Percentiles rank a stretch among this genome's conserved stretches.
These are phyloP conservation scores for Allium fistulosum DNA, from an alignment of 106 monocot genomes.

Conservation along the genomic window DNA sequence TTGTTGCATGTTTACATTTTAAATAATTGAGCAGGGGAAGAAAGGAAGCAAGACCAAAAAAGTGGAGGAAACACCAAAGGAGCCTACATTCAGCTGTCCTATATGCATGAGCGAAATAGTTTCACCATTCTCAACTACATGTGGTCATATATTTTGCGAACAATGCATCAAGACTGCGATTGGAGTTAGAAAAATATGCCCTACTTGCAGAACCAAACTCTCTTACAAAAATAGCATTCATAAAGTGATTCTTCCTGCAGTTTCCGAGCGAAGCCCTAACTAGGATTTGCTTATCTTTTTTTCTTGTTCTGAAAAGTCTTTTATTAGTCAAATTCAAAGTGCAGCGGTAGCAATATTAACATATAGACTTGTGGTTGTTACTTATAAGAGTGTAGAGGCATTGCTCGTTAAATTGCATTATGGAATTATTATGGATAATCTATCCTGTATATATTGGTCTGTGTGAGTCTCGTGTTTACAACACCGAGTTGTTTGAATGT, in stretches of 20 bases:
- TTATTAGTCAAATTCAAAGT: too few relatives aligned
- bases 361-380: too few relatives aligned
- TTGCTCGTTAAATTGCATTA: too few relatives aligned
- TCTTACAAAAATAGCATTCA: slow-evolving; percentile 14
- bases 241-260: slow-evolving; percentile 14
- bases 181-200: slow-evolving; percentile 14
- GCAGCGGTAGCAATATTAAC: too few relatives aligned
- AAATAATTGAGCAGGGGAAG: background rate
- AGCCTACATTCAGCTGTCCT: slow-evolving; percentile 19
- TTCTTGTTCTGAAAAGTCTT: too few relatives aligned
- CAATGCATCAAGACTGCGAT: slow-evolving; percentile 15
- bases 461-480: too few relatives aligned
- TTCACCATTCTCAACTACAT: slow-evolving; percentile 11
- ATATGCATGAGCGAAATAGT: slow-evolving; percentile 12
- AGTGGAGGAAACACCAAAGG: slow-evolving; percentile 1
- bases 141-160: slow-evolving; percentile 26
- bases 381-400: too few relatives aligned
- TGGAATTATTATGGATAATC: too few relatives aligned
- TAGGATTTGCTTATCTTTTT: too few relatives aligned
- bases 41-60: background rate
- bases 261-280: background rate
- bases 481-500: too few relatives aligned
- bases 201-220: slow-evolving; percentile 24
- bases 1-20: too few relatives aligned
- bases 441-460: too few relatives aligned